Base-by-base conservation (phyloP, 257 asterid species). In the Penstemon eatonii region DNA sequence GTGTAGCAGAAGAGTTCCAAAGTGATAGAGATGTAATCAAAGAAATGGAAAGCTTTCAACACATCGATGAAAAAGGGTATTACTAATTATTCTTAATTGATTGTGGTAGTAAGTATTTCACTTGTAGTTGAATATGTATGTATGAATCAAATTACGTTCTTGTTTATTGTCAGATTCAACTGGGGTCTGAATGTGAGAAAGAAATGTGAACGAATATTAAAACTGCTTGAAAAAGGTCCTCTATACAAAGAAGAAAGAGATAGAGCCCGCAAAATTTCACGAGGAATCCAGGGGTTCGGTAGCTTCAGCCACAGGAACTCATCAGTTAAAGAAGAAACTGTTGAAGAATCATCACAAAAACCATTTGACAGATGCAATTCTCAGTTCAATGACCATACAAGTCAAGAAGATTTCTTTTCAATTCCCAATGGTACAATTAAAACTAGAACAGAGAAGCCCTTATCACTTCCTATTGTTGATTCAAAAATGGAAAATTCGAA, bases 281-380 rank as follows among this genome's bases (percentile, higher is more conserved):
- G 94, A 83, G 96, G 86, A 64, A 88, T 90, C 57, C 63, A 92
- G 78, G 98, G 97, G 7, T 92, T 92, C 62, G 98, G 98, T 9
- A 90, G 97, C 83, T 88, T 92, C 72, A 43, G 69, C 71, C 53
- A 15, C 36, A 81, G 82, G 63, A 76, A 59, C 60, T 54, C 80
- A 60, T 73, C 85, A 5, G 73, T 36, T 11, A 74, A 85, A 55
- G 76, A 45, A 49, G 76, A 49, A 49, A 40, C 70, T 68, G 55
- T 39, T 6, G 73, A 74, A 7, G 75, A 72, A 57, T 56, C 90
- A 47, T 70, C 87, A 6, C 2, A 7, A 0, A 85, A 74, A 73
- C 19, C 84, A 47, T 77, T 79, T 60, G 81, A 52, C 19, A 77
- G 88, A 61, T 83, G 86, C 82, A 81, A 87, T 56, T 89, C 96